Conservation (phyloP, 495 filamentous ascomycete genomes). For the Platismatia glauca region DNA sequence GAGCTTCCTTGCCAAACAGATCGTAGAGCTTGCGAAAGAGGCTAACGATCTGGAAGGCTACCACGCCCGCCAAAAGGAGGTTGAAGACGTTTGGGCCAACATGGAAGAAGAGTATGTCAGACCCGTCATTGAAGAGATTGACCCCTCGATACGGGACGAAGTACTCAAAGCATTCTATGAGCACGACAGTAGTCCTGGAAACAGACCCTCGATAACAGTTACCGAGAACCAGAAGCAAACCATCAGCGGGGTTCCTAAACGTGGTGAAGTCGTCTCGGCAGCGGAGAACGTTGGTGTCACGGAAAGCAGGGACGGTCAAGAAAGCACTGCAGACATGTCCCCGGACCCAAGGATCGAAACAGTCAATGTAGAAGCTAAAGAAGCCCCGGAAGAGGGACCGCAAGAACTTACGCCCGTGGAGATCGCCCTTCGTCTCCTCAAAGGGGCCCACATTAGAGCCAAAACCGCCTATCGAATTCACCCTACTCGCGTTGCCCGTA, state of each 20-base stretch:
- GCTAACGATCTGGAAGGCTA: slow-evolving; percentile 60
- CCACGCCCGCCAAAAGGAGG: slow-evolving; percentile 61
- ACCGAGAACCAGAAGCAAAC: slow-evolving; percentile 11
- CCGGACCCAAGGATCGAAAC: background rate
- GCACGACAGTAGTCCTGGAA: slow-evolving; percentile 29
- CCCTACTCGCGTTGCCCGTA: slow-evolving; percentile 53
- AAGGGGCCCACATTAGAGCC: slow-evolving; percentile 64
- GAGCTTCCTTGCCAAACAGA: slow-evolving; percentile 70
- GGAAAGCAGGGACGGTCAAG: background rate
- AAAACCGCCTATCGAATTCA: slow-evolving; percentile 77
- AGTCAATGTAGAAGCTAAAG: background rate
- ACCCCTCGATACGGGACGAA: slow-evolving; percentile 33
- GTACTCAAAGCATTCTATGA: slow-evolving; percentile 36
- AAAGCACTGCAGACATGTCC: background rate
- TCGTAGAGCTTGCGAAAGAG: slow-evolving; percentile 63
- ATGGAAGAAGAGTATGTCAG: slow-evolving; percentile 67
- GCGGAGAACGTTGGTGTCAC: background rate
- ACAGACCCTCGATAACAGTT: background rate
- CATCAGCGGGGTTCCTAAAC: background rate
- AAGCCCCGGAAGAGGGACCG: slow-evolving; percentile 7
- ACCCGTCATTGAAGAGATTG: slow-evolving; percentile 55
- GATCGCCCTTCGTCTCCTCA: slow-evolving; percentile 61
- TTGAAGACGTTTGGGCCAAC: slow-evolving; percentile 68
- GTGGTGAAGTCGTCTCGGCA: background rate
- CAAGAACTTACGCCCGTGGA: slow-evolving; percentile 34